Percentiles rank a stretch among this genome's conserved stretches.
Evolutionary conservation across 352 stramenopile species (phyloP).

Genomic region (Globisporangium solare): DNA sequence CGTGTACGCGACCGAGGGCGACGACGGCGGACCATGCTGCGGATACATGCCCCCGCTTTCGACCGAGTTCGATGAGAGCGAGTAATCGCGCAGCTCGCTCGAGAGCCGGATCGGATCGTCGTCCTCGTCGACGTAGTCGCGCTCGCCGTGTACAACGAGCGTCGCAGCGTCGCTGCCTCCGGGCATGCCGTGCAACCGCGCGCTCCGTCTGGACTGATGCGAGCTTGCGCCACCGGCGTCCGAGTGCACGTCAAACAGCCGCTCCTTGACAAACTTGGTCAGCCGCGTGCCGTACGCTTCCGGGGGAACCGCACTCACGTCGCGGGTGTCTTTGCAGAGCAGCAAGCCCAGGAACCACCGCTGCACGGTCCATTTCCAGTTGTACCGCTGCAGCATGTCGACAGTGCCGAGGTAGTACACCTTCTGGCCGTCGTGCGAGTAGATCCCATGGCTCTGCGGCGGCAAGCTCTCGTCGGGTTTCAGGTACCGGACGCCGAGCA

Average conservation of each 20-base stretch:
- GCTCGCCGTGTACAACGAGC: slow-evolving; percentile 17
- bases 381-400: slow-evolving; percentile 84
- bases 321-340: slow-evolving; percentile 77
- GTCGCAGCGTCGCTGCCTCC: slow-evolving; percentile 14
- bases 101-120: slow-evolving; percentile 17
- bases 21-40: slow-evolving; percentile 30
- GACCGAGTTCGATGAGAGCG: slow-evolving; percentile 42
- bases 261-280: slow-evolving; percentile 65
- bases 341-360: slow-evolving; percentile 66
- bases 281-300: slow-evolving; percentile 67
- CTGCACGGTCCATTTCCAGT: slow-evolving; percentile 82
- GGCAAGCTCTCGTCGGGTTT: slow-evolving; percentile 22
- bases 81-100: slow-evolving; percentile 36
- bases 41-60: slow-evolving; percentile 30
- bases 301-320: slow-evolving; percentile 75
- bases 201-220: background rate
- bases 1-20: slow-evolving; percentile 55
- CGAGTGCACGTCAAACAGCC: slow-evolving; percentile 58
- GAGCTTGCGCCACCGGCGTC: slow-evolving; percentile 15
- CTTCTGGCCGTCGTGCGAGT: slow-evolving; percentile 46
- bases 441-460: slow-evolving; percentile 31
- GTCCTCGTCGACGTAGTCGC: slow-evolving; percentile 18
- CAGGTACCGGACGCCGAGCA: slow-evolving; percentile 64
- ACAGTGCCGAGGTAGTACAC: slow-evolving; percentile 78
- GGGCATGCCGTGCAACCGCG: slow-evolving; percentile 8